Evolutionary conservation across 345 rosid species (phyloP).

Genomic region (Murraya koenigii): DNA sequence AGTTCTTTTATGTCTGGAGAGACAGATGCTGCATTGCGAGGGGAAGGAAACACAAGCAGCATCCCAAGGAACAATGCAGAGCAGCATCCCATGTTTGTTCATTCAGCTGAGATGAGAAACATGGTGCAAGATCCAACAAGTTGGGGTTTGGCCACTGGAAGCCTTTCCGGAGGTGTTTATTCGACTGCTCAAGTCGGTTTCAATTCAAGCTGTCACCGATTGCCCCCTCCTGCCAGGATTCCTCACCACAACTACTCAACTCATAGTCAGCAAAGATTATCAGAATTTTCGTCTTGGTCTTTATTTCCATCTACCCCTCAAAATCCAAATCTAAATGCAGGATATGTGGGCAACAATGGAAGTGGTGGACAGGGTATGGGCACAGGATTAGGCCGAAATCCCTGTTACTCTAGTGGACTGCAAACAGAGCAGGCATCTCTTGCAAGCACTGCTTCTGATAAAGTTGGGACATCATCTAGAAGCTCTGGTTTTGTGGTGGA

Average conservation of each 20-base stretch:
- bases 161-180: constrained; percentile 37
- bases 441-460: constrained; percentile 27
- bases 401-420: constrained; percentile 22
- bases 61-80: constrained; percentile 49
- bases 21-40: constrained; percentile 42
- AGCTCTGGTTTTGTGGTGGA: constrained; percentile 51
- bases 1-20: constrained; percentile 40
- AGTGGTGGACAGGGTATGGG: constrained; percentile 34
- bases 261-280: constrained; percentile 43
- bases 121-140: constrained; percentile 54
- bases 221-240: constrained; percentile 49
- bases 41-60: constrained; percentile 47
- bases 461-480: constrained; percentile 53
- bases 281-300: constrained; percentile 70
- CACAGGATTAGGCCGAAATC: constrained; percentile 24
- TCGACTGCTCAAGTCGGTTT: constrained; percentile 43
- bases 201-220: constrained; percentile 46
- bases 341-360: constrained; percentile 37
- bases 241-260: constrained; percentile 37
- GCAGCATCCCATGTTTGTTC: constrained; percentile 53
- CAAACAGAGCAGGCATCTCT: constrained; percentile 30
- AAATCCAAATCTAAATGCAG: constrained; percentile 34
- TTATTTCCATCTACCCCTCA: constrained; percentile 51
- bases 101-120: constrained; percentile 50
- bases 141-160: constrained; percentile 64